Base-by-base conservation (phyloP, 2,329 filamentous ascomycete genomes). In the Aspergillus hiratsukae region DNA sequence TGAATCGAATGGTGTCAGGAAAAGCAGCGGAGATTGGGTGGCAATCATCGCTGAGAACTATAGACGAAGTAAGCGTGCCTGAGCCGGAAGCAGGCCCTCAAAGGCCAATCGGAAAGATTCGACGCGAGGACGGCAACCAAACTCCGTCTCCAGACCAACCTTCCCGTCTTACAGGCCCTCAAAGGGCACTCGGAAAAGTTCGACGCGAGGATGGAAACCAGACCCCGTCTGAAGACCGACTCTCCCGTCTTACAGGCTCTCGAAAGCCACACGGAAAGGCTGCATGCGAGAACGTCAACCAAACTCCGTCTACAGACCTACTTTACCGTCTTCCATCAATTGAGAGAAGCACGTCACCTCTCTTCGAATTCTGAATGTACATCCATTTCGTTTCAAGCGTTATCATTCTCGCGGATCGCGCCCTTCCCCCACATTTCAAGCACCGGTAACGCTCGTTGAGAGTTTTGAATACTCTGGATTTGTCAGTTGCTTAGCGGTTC, bases 301-400 rank as follows among this genome's bases (percentile, higher is more conserved):
- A 21, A 14, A 31, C 9, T 23, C 25, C 23, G 25, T 43, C 14
- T 56, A 29, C 43, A 25, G 43, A 46, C 21, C 11, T 25, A 9
- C 19, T 61, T 19, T 55, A 59, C 37, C 59, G 55, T 4, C 49
- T 63, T 7, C 61, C 61, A 19, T 53, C 59, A 5, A 63, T 63
- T 9, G 54, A 56, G 53, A 54, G 50, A 53, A 52, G 45, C 17
- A 57, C 49, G 17, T 63, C 61, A n/a, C 61, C 61, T 40, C 37
- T 63, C 6, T 58, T 59, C 48, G 49, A 25, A 2, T 55, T 57
- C 29, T 62, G 41, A 61, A 7, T 19, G 9, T 35, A 27, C 29
- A 5, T 51, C 10, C 6, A 19, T 10, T 41, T 40, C 8, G 49
- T 10, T 31, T 9, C 10, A 35, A 49, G 14, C 23, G 23, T 17